Conservation (phyloP, 768 basidiomycete species). For the Paxillus involutus region DNA sequence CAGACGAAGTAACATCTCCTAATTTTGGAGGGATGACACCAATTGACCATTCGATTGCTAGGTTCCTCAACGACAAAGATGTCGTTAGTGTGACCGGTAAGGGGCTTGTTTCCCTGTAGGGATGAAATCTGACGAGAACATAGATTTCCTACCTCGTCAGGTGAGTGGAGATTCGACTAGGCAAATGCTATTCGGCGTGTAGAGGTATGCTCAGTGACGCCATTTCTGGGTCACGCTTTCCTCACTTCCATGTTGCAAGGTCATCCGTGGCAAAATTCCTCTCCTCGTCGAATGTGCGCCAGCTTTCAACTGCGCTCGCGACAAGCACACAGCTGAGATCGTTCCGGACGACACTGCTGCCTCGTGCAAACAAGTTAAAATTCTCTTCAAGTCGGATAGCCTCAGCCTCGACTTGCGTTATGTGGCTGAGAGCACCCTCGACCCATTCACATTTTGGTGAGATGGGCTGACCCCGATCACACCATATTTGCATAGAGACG, state of each 20-base stretch:
- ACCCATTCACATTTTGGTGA: slow-evolving; percentile 14
- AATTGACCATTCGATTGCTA: slow-evolving; percentile 13
- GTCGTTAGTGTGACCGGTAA: slow-evolving; percentile 81
- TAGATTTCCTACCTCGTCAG: slow-evolving; percentile 80
- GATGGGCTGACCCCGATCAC: no score
- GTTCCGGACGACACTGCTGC: slow-evolving; percentile 47
- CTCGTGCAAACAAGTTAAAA: slow-evolving; percentile 50
- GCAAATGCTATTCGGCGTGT: slow-evolving; percentile 76
- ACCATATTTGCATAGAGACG: no score
- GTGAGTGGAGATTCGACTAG: slow-evolving; percentile 39
- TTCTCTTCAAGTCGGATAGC: slow-evolving; percentile 55
- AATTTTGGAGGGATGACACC: background rate
- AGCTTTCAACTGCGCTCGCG: slow-evolving; percentile 92
- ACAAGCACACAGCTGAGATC: slow-evolving; percentile 64
- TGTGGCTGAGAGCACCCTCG: slow-evolving; percentile 57
- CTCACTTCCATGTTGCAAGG: slow-evolving; percentile 34
- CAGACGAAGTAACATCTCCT: slow-evolving; percentile 63
- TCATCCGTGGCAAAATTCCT: slow-evolving; percentile 82
- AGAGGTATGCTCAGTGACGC: slow-evolving; percentile 42
- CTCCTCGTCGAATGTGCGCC: slow-evolving; percentile 90
- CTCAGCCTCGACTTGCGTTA: slow-evolving; percentile 77
- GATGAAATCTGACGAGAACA: slow-evolving; percentile 4
- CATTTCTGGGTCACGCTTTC: background rate
- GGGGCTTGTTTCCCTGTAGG: background rate
- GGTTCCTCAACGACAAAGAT: slow-evolving; percentile 81